phyloP scores from a whole-genome alignment of 345 rosid genomes.

The Gossypium turneri region DNA sequence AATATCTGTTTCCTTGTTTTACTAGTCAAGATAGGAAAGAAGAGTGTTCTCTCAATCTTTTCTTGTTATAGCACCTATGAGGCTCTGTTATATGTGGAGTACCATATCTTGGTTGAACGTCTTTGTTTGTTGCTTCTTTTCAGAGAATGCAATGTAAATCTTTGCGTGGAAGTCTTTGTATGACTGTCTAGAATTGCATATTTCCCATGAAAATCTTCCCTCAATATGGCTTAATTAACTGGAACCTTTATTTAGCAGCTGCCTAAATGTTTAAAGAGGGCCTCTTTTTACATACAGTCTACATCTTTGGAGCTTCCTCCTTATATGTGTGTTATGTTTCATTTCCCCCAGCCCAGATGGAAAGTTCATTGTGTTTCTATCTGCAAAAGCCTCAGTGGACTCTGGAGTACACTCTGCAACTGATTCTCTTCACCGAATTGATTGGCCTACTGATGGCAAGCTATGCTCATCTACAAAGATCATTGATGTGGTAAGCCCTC shows the following conservation, averaged over 20 bases:
- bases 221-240: not conserved
- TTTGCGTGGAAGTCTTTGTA: not conserved
- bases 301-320: constrained; percentile 7
- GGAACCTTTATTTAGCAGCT: constrained; percentile 2
- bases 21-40: not conserved
- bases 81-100: not conserved
- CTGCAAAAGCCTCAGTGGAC: constrained; percentile 71
- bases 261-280: not conserved
- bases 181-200: not conserved
- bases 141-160: not conserved
- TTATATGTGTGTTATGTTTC: constrained; percentile 14
- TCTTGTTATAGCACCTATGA: not conserved
- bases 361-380: constrained; percentile 64
- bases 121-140: not conserved
- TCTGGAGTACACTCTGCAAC: constrained; percentile 73
- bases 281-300: not conserved
- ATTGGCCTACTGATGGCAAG: constrained; percentile 62
- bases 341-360: constrained; percentile 71
- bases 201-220: not conserved
- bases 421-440: constrained; percentile 71
- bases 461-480: constrained; percentile 37
- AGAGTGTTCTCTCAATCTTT: not conserved
- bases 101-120: not conserved
- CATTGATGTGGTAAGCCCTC: constrained; percentile 64
- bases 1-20: not conserved